Evolutionary conservation across 106 monocot genomes (phyloP).

Genomic region (Phalaenopsis equestris): DNA sequence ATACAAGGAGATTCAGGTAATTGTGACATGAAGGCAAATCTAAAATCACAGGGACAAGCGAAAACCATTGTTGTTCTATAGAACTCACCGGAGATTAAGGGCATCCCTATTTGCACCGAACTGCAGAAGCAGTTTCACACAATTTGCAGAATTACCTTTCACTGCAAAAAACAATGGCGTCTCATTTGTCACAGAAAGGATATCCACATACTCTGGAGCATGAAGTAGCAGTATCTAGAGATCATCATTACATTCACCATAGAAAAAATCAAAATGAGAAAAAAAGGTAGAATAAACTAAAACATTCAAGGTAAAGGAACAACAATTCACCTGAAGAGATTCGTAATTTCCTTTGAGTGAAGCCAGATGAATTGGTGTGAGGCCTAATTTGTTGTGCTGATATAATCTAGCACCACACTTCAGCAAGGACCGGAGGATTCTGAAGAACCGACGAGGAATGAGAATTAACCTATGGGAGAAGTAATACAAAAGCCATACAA

Average conservation of each 20-base stretch:
- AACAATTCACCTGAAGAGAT: constrained; percentile 22
- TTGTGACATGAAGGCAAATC: background rate
- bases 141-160: constrained; percentile 16
- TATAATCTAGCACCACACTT: constrained; percentile 20
- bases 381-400: constrained; percentile 23
- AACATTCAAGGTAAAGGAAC: background rate
- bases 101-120: constrained; percentile 24
- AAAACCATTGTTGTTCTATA: background rate
- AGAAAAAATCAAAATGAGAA: background rate
- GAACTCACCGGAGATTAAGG: constrained; percentile 17
- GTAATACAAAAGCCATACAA: background rate
- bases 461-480: background rate
- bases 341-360: constrained; percentile 25
- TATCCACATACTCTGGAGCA: constrained; percentile 24
- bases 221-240: constrained; percentile 27
- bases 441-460: background rate
- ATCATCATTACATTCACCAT: background rate
- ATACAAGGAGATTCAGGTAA: background rate
- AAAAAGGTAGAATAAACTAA: background rate
- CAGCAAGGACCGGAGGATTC: constrained; percentile 24
- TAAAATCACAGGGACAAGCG: background rate
- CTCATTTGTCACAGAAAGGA: constrained; percentile 20
- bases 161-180: constrained; percentile 32
- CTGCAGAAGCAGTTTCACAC: constrained; percentile 25
- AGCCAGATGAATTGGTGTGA: constrained; percentile 27